Percentiles rank a stretch among this genome's conserved stretches.
Evolutionary conservation across 305 asterid genomes (phyloP).

Genomic region (Fraxinus nigra): DNA sequence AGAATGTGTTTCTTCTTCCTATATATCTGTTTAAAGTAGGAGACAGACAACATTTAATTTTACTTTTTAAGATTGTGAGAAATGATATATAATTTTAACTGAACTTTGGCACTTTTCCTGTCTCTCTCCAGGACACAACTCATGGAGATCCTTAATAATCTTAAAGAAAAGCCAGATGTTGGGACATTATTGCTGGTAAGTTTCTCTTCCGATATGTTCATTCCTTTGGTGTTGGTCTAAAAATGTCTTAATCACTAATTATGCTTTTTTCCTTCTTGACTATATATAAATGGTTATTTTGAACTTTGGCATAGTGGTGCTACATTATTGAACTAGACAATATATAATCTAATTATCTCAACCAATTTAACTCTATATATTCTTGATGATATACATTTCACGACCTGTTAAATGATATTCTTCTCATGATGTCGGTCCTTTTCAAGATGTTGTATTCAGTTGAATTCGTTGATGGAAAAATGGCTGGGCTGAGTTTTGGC

Average conservation of each 20-base stretch:
- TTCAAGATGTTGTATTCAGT: background rate
- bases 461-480: background rate
- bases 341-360: background rate
- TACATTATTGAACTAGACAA: background rate
- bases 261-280: background rate
- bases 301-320: background rate
- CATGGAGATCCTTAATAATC: constrained; percentile 78
- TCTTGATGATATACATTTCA: background rate
- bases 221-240: background rate
- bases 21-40: background rate
- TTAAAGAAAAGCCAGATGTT: constrained; percentile 96
- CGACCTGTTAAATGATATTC: background rate
- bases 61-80: background rate
- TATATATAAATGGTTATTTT: background rate
- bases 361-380: background rate
- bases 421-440: background rate
- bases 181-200: constrained; percentile 76
- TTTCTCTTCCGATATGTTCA: background rate
- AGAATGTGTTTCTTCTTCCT: background rate
- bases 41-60: background rate
- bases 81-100: background rate
- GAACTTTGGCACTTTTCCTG: background rate
- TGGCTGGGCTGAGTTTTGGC: background rate
- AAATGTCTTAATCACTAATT: background rate
- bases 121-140: constrained; percentile 65